Base-by-base conservation (phyloP, 805 yeast species). In the Myxozyma neotropica region DNA sequence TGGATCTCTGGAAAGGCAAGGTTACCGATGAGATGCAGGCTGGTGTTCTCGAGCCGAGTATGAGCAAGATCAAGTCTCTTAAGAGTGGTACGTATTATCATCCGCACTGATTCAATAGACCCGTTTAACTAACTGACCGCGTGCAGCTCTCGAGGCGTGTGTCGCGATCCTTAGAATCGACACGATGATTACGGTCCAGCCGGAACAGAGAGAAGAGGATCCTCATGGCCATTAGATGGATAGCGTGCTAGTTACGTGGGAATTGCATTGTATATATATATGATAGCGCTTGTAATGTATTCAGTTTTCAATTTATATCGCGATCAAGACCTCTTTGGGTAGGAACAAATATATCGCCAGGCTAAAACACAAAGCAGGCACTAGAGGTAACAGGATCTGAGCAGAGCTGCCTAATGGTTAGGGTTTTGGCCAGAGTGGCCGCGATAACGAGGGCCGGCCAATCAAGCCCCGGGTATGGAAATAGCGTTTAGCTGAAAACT, bases 181-280 rank as follows among this genome's bases (percentile, higher is more conserved):
- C 75, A 94, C 99, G 52, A 92, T 93, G 96, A 93, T 94, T 71
- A 89, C 90, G 50, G 96, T 94, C 63, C 95, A 93, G 70, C 99
- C 99, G 12, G 99, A 94, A 72, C 89, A 87, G 65, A 55, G 60
- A 50, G 71, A 70, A 33, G 64, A 71, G 67, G 96, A 89, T 69
- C 92, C 93, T 24, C 97, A 93, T 73, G 96, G 77, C 56, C 59
- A 58, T 38, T 58, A 54, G 38, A 17, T 6, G 19, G 23, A n/a
- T 35, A n/a, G n/a, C 6, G 12, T n/a, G 35, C 3, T 4, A 19
- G 45, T 31, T 26, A 17, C 7, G 49, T 3, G 44, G 33, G 21
- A 29, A 52, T 43, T 21, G 45, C 46, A 46, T 33, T 39, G 26
- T 31, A 27, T 2, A 43, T 53, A 26, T 46, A 54, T 43, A 35